Conservation (phyloP, 2,329 filamentous ascomycete genomes). For the Tolypocladium nubicola region DNA sequence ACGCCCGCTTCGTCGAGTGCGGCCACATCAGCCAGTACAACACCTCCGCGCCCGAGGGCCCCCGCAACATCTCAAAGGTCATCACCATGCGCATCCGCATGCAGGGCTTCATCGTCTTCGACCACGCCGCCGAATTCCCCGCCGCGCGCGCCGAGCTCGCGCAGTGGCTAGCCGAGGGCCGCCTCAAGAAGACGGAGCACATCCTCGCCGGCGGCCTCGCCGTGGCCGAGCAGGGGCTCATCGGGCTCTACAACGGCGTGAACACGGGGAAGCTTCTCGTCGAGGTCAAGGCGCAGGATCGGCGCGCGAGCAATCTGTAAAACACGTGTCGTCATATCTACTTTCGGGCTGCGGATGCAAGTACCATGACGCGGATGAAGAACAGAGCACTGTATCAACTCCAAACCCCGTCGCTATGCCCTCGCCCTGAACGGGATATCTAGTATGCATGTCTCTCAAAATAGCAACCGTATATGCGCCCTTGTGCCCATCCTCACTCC, state of each 20-base stretch:
- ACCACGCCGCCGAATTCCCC: constrained; percentile 48
- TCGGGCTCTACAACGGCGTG: constrained; percentile 54
- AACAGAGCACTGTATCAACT: not conserved
- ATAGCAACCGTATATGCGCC: not conserved
- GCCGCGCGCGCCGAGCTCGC: constrained; percentile 50
- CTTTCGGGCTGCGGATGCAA: too few relatives aligned
- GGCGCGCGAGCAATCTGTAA: constrained; percentile 10
- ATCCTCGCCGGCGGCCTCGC: constrained; percentile 59
- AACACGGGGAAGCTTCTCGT: constrained; percentile 61
- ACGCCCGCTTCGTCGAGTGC: constrained; percentile 60
- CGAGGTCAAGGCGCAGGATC: constrained; percentile 32
- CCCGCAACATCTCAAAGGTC: constrained; percentile 42
- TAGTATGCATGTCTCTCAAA: not conserved
- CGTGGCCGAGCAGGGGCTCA: constrained; percentile 51
- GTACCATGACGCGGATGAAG: too few relatives aligned
- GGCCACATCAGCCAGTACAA: constrained; percentile 65
- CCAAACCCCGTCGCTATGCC: not conserved
- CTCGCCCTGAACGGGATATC: not conserved
- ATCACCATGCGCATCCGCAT: constrained; percentile 47
- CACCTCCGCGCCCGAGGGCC: constrained; percentile 40
- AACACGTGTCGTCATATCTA: not conserved
- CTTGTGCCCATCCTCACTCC: not conserved
- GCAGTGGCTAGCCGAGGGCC: constrained; percentile 61
- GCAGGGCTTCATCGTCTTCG: constrained; percentile 66
- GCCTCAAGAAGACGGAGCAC: constrained; percentile 60